Evolutionary conservation across 306 rosid species (phyloP).

Genomic region (Corylus heterophylla): DNA sequence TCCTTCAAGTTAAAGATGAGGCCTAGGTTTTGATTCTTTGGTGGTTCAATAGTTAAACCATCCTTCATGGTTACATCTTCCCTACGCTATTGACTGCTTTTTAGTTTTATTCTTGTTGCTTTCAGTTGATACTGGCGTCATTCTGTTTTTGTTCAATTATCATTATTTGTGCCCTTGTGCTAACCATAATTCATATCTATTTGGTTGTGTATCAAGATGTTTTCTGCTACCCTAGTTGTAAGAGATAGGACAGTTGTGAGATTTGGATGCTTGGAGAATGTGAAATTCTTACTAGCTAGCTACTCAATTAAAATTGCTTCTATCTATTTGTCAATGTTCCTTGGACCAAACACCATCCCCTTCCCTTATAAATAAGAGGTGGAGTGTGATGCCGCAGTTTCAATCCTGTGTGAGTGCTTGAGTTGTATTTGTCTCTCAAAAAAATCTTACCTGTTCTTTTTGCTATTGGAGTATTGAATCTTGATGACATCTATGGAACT

Average conservation of each 20-base stretch:
- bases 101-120: constrained; percentile 14
- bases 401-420: not conserved
- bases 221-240: not conserved
- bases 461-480: not conserved
- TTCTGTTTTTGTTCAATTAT: not conserved
- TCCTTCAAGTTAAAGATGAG: constrained; percentile 3
- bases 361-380: not conserved
- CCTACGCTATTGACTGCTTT: not conserved
- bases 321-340: not conserved
- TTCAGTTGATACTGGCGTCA: not conserved
- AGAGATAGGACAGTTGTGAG: not conserved
- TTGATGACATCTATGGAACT: not conserved
- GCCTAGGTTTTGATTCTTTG: constrained; percentile 3
- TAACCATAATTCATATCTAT: not conserved
- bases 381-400: not conserved
- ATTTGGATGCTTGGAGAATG: not conserved
- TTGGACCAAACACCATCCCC: not conserved
- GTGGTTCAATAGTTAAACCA: not conserved
- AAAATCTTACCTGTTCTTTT: not conserved
- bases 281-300: not conserved
- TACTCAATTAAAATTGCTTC: not conserved
- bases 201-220: not conserved
- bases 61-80: not conserved
- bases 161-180: not conserved
- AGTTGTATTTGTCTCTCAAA: not conserved